Conservation (phyloP, 176 grass and related monocot species). For the Rhynchospora breviuscula region DNA sequence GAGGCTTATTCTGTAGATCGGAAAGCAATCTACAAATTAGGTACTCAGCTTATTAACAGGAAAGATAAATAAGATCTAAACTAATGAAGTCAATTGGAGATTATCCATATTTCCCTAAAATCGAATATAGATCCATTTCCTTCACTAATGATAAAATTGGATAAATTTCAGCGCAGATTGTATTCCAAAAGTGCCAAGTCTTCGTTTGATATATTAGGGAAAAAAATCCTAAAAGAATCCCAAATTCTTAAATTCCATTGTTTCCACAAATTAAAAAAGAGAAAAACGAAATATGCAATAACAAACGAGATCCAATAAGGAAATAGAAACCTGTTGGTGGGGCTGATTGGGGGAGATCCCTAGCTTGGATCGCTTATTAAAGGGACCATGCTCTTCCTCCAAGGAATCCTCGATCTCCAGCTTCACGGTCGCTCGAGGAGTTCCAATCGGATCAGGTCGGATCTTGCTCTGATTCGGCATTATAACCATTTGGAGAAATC, state of each 20-base stretch:
- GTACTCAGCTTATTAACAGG: neutral
- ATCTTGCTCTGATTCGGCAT: constrained; percentile 33
- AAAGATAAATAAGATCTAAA: no score
- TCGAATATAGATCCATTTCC: neutral
- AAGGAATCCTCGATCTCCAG: constrained; percentile 31
- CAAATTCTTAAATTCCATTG: neutral
- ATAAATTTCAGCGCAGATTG: neutral
- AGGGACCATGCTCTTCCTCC: constrained; percentile 30
- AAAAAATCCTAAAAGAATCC: neutral
- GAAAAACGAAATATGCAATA: neutral
- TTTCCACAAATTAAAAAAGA: neutral
- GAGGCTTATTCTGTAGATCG: neutral
- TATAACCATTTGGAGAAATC: constrained; percentile 26
- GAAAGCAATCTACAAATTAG: neutral
- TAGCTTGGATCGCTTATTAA: constrained; percentile 33
- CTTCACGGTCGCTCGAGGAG: constrained; percentile 19
- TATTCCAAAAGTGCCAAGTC: neutral
- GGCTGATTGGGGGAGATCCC: constrained; percentile 1
- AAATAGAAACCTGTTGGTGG: constrained; percentile 17
- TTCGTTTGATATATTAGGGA: neutral
- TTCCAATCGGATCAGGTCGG: constrained; percentile 19
- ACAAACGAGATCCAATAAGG: neutral
- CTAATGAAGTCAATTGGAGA: neutral
- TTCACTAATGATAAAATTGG: neutral
- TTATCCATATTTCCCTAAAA: neutral